phyloP scores from a whole-genome alignment of 306 rosid genomes.

The Heteromeles arbutifolia region DNA sequence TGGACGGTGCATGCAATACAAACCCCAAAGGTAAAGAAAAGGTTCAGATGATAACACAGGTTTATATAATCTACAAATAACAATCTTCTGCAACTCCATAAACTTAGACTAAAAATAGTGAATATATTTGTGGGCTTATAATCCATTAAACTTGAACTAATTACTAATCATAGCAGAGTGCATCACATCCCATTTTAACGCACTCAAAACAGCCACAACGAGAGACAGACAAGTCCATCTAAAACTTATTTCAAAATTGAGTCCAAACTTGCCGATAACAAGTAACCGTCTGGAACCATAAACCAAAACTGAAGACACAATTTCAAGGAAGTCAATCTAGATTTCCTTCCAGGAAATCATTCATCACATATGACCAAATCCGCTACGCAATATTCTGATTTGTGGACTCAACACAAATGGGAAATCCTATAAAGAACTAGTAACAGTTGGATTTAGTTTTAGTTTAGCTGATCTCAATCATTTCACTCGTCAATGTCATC shows the following conservation, averaged over 20 bases:
- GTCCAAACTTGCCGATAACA: neutral
- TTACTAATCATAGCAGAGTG: neutral
- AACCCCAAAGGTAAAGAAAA: neutral
- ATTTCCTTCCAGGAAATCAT: neutral
- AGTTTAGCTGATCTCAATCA: neutral
- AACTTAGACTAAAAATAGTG: neutral
- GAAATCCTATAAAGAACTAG: neutral
- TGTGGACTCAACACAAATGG: neutral
- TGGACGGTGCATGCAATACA: neutral
- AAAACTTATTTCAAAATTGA: neutral
- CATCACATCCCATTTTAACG: neutral
- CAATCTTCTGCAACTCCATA: neutral
- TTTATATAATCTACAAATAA: neutral
- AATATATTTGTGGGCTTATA: neutral
- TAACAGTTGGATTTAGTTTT: neutral
- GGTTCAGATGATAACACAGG: neutral
- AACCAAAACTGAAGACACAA: neutral
- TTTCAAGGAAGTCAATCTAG: neutral
- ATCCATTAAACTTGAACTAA: neutral
- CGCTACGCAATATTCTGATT: neutral
- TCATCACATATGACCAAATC: neutral
- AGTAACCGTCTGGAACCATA: neutral
- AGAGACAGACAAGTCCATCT: neutral
- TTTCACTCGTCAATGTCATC: neutral
- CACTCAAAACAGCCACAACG: neutral